Evolutionary conservation across 345 rosid species (phyloP).

Genomic region (Eucalyptus tenuipes): DNA sequence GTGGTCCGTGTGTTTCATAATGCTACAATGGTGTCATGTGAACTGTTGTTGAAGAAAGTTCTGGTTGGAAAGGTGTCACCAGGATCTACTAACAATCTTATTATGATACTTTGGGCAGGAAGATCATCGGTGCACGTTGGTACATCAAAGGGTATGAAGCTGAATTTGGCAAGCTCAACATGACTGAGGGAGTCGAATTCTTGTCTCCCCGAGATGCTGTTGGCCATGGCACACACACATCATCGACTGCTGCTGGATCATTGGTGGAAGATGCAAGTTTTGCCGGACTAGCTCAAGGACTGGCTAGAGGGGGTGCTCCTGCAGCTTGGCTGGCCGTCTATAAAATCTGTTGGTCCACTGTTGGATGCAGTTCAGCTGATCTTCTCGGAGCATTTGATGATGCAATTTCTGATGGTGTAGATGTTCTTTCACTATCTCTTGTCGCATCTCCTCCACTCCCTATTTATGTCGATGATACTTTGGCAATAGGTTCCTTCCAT

Average conservation of each 20-base stretch:
- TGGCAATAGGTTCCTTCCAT: constrained; percentile 21
- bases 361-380: constrained; percentile 27
- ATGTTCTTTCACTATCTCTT: constrained; percentile 24
- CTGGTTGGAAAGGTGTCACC: neutral
- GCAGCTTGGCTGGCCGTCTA: constrained; percentile 24
- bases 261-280: constrained; percentile 12
- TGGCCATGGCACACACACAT: constrained; percentile 33
- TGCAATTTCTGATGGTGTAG: constrained; percentile 31
- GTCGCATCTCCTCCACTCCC: constrained; percentile 16
- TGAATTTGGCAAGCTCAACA: constrained; percentile 16
- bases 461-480: constrained; percentile 1
- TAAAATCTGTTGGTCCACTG: constrained; percentile 29
- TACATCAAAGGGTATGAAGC: constrained; percentile 34
- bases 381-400: constrained; percentile 34
- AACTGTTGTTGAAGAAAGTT: neutral
- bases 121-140: constrained; percentile 38
- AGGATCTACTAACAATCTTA: neutral
- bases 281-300: constrained; percentile 26
- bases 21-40: neutral
- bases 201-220: constrained; percentile 20
- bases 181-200: constrained; percentile 7
- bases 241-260: constrained; percentile 23
- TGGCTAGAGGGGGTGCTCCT: constrained; percentile 29
- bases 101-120: constrained; percentile 5
- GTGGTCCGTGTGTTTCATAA: neutral